Percentiles rank a stretch among this genome's conserved stretches.
phyloP scores from a whole-genome alignment of 1,139 yeast genomes.

The Yamadazyma atmosphaerica region DNA sequence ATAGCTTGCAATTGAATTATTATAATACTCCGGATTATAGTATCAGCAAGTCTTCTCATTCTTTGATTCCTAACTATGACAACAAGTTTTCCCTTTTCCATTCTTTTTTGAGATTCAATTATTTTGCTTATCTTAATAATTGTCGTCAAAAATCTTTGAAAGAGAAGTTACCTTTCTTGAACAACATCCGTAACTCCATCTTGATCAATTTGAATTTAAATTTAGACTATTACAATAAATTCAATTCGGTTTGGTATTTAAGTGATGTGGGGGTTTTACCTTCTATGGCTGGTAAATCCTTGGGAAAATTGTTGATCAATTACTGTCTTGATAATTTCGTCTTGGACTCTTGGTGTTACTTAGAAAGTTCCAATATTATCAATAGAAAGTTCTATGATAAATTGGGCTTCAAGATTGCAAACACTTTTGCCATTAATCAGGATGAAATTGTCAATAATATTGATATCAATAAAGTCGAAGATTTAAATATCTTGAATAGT shows the following conservation, averaged over 20 bases:
- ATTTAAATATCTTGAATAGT: conserved; percentile 11
- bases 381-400: conserved; percentile 50
- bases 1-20: conserved; percentile 23
- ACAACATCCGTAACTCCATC: conserved; percentile 29
- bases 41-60: conserved; percentile 19
- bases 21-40: conserved; percentile 5
- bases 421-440: conserved; percentile 43
- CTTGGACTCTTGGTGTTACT: conserved; percentile 31
- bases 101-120: conserved; percentile 29
- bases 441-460: conserved; percentile 20
- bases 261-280: conserved; percentile 43
- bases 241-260: conserved; percentile 36
- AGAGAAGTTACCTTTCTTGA: conserved; percentile 35
- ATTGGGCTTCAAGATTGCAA: conserved; percentile 47
- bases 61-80: conserved; percentile 9
- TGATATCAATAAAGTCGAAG: conserved; percentile 13
- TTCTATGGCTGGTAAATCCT: conserved; percentile 40
- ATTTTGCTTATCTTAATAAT: conserved; percentile 33
- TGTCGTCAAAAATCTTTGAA: conserved; percentile 38
- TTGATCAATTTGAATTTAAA: conserved; percentile 18
- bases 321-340: conserved; percentile 27
- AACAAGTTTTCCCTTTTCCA: conserved; percentile 29
- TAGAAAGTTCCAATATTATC: conserved; percentile 53
- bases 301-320: conserved; percentile 35
- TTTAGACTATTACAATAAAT: conserved; percentile 14